These are phyloP conservation scores for Diplodia seriata DNA, from an alignment of 2,329 filamentous ascomycete species.

Conservation along the genomic window DNA sequence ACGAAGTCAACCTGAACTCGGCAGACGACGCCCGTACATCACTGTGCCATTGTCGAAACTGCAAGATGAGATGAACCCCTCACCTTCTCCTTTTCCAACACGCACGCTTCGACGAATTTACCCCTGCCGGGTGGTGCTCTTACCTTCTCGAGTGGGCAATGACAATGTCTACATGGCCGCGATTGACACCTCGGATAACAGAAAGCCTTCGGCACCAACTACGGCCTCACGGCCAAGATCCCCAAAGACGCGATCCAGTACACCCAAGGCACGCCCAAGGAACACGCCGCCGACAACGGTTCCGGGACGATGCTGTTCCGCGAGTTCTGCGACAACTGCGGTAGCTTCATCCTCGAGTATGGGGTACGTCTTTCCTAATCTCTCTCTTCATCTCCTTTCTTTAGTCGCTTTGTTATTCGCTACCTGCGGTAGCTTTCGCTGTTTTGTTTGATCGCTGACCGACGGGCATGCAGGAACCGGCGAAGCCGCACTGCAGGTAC, in stretches of 20 bases:
- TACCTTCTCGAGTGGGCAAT: background rate
- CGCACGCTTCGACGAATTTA: background rate
- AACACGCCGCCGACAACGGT: constrained; percentile 60
- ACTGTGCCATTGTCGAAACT: constrained; percentile 61
- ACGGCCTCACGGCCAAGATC: constrained; percentile 61
- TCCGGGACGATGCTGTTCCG: constrained; percentile 48
- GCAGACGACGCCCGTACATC: constrained; percentile 58
- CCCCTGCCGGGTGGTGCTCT: background rate
- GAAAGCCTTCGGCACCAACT: constrained; percentile 61
- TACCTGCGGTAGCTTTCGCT: background rate
- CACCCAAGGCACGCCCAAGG: constrained; percentile 40
- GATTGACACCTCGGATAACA: constrained; percentile 36
- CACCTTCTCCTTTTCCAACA: background rate
- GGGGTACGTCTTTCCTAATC: constrained; percentile 40
- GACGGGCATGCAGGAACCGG: constrained; percentile 34
- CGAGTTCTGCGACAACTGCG: constrained; percentile 62
- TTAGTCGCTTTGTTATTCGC: background rate
- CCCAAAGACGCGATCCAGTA: constrained; percentile 54
- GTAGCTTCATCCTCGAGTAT: constrained; percentile 60
- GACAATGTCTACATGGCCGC: background rate
- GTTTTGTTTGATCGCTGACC: background rate
- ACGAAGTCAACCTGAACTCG: constrained; percentile 54
- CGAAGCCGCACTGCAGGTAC: constrained; percentile 39
- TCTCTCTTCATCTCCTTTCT: background rate
- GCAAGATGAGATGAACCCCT: constrained; percentile 50